Evolutionary conservation across 2,329 filamentous ascomycete species (phyloP).

Genomic region (Periglandula ipomoeae): DNA sequence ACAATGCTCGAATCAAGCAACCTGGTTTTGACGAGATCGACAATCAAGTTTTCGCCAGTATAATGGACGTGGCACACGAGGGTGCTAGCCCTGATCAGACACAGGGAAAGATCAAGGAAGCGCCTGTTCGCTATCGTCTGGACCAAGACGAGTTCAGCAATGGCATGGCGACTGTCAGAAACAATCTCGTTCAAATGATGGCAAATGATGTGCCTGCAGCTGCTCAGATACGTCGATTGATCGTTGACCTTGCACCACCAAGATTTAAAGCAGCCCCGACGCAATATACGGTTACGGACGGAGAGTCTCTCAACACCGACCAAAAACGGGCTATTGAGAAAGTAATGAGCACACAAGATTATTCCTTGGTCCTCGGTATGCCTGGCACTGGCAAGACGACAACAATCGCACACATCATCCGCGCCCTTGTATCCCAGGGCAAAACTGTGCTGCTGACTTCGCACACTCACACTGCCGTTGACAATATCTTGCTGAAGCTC

Average conservation of each 20-base stretch:
- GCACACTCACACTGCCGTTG: conserved; percentile 94
- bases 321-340: conserved; percentile 83
- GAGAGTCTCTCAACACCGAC: conserved; percentile 71
- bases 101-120: conserved; percentile 40
- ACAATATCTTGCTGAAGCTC: conserved; percentile 94
- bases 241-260: conserved; percentile 69
- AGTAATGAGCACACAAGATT: conserved; percentile 91
- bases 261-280: conserved; percentile 60
- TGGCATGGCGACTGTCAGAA: conserved; percentile 88
- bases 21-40: conserved; percentile 63
- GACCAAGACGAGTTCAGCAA: conserved; percentile 99
- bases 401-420: conserved; percentile 95
- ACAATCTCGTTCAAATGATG: conserved; percentile 92
- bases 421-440: conserved; percentile 74
- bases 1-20: conserved; percentile 71
- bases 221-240: conserved; percentile 63
- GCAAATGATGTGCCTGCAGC: conserved; percentile 64
- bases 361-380: conserved; percentile 96
- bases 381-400: conserved; percentile 97
- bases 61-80: conserved; percentile 70
- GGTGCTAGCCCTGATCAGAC: conserved; percentile 42
- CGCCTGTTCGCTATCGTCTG: conserved; percentile 65
- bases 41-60: conserved; percentile 83
- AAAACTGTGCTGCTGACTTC: conserved; percentile 92
- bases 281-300: conserved; percentile 52